These are phyloP conservation scores for Taphrina wiesneri DNA, from an alignment of 1,139 yeast species.

Conservation along the genomic window DNA sequence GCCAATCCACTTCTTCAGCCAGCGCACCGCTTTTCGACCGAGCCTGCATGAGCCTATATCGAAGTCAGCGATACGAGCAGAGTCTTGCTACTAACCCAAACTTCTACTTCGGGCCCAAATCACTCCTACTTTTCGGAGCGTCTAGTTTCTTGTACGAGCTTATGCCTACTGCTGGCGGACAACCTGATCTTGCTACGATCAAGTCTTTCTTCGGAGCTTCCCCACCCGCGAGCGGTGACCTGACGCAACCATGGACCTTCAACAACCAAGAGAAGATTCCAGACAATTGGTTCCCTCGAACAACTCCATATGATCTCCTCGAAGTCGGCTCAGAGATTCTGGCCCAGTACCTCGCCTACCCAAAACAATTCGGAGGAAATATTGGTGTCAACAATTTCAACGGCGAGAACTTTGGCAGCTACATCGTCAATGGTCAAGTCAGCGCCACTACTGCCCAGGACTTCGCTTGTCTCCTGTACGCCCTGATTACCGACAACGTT, in stretches of 20 bases:
- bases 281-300: constrained; percentile 19
- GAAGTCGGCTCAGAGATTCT: constrained; percentile 10
- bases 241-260: constrained; percentile 20
- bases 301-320: constrained; percentile 5
- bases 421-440: constrained; percentile 4
- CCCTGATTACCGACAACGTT: constrained; percentile 18
- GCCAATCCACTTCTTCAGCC: constrained; percentile 10
- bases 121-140: constrained; percentile 26
- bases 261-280: constrained; percentile 27
- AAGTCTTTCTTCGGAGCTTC: constrained; percentile 29
- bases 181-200: constrained; percentile 7
- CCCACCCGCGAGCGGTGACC: constrained; percentile 12
- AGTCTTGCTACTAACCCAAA: constrained; percentile 14
- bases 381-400: constrained; percentile 23
- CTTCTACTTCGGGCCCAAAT: constrained; percentile 32
- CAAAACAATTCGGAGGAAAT: constrained; percentile 24
- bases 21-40: constrained; percentile 17
- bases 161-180: constrained; percentile 20
- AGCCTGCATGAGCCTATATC: constrained; percentile 24
- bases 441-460: constrained; percentile 5
- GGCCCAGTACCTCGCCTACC: constrained; percentile 24
- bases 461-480: constrained; percentile 10
- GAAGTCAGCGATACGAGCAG: constrained; percentile 23
- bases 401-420: neutral
- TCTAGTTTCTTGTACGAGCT: constrained; percentile 25